These are phyloP conservation scores for Athelia sp. DNA, from an alignment of 1,284 basidiomycete species.

Conservation along the genomic window DNA sequence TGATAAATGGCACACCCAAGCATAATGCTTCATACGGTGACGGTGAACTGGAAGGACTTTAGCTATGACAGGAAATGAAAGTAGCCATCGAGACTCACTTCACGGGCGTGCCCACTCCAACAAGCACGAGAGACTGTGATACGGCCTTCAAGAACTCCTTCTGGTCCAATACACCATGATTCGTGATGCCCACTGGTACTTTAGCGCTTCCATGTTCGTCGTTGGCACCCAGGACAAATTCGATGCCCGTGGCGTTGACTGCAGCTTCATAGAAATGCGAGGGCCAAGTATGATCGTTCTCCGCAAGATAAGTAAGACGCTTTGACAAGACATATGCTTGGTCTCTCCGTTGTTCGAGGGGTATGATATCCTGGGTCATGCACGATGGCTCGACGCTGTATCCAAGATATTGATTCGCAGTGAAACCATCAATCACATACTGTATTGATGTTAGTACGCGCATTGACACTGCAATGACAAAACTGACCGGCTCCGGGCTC, in stretches of 20 bases:
- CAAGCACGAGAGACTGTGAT: constrained; percentile 9
- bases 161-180: constrained; percentile 11
- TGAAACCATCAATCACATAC: no score
- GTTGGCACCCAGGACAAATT: constrained; percentile 7
- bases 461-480: constrained; percentile 15
- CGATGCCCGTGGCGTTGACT: constrained; percentile 2
- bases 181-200: constrained; percentile 8
- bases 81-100: constrained; percentile 14
- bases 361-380: constrained; percentile 16
- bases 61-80: constrained; percentile 3
- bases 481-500: constrained; percentile 19
- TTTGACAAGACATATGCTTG: constrained; percentile 30
- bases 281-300: background rate
- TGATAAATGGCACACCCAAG: constrained; percentile 36
- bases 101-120: constrained; percentile 14
- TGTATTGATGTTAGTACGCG: constrained; percentile 14
- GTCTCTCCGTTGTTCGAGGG: constrained; percentile 17
- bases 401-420: constrained; percentile 20
- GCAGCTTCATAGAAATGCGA: constrained; percentile 9
- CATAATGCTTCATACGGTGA: constrained; percentile 35
- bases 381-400: constrained; percentile 31
- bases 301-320: constrained; percentile 19
- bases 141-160: constrained; percentile 9
- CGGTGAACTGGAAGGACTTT: constrained; percentile 19
- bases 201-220: constrained; percentile 1